Conservation (phyloP, 1,284 basidiomycete species). For the Peniophora sp. region DNA sequence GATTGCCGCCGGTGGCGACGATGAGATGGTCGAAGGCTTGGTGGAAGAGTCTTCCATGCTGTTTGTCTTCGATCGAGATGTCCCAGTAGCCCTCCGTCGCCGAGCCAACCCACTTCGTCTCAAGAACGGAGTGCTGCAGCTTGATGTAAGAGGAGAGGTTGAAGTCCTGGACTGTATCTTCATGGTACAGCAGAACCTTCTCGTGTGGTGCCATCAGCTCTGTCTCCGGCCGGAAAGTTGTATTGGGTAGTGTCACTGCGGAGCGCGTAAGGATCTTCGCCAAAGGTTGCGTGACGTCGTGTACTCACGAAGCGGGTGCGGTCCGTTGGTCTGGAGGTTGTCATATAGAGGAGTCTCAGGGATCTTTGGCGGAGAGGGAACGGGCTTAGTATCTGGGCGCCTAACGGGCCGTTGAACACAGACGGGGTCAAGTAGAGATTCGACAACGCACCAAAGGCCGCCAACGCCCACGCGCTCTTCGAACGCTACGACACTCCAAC, state of each 20-base stretch:
- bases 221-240: neutral
- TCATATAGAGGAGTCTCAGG: neutral
- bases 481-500: neutral
- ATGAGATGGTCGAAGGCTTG: neutral
- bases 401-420: neutral
- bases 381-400: neutral
- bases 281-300: too few species aligned
- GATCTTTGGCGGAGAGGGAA: neutral
- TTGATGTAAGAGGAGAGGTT: neutral
- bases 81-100: neutral
- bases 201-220: neutral
- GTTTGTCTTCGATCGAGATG: neutral
- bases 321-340: neutral
- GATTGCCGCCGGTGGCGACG: neutral
- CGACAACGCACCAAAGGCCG: neutral
- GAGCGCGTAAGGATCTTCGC: too few species aligned
- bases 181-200: neutral
- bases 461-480: neutral
- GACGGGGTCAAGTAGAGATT: neutral
- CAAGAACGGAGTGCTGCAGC: neutral
- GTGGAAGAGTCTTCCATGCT: neutral
- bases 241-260: neutral
- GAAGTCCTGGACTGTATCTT: neutral
- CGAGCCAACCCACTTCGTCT: neutral
- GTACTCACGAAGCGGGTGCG: neutral